Percentiles rank a stretch among this genome's conserved stretches.
These are phyloP conservation scores for Rhizoctonia solani DNA, from an alignment of 1,284 basidiomycete species.

Conservation along the genomic window DNA sequence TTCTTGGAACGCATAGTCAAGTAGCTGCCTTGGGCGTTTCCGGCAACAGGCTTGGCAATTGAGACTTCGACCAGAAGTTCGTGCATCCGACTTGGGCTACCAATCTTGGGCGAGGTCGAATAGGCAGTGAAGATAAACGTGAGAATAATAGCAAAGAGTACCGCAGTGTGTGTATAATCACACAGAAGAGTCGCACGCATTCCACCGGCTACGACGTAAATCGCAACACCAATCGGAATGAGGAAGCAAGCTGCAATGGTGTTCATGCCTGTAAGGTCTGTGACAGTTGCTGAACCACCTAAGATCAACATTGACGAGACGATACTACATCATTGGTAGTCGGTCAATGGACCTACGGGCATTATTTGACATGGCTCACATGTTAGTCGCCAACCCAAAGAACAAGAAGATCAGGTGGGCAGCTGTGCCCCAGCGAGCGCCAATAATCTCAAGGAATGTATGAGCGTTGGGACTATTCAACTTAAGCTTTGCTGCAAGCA, in stretches of 20 bases:
- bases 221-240: constrained; percentile 59
- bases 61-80: constrained; percentile 53
- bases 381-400: constrained; percentile 52
- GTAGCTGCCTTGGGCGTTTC: constrained; percentile 66
- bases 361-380: constrained; percentile 23
- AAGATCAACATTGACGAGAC: constrained; percentile 64
- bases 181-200: constrained; percentile 52
- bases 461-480: constrained; percentile 63
- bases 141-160: constrained; percentile 81
- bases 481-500: constrained; percentile 56
- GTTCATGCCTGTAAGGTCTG: constrained; percentile 58
- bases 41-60: constrained; percentile 53
- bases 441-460: constrained; percentile 68
- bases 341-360: too few species aligned
- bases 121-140: constrained; percentile 72
- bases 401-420: constrained; percentile 68
- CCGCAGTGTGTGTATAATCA: constrained; percentile 74
- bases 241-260: constrained; percentile 67
- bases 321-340: constrained; percentile 55
- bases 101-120: constrained; percentile 62
- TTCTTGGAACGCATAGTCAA: constrained; percentile 79
- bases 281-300: constrained; percentile 67
- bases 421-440: constrained; percentile 57
- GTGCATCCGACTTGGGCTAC: constrained; percentile 57
- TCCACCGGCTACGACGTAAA: constrained; percentile 58